Conservation (phyloP, 768 basidiomycete genomes). For the Leccinum disarticulatum region DNA sequence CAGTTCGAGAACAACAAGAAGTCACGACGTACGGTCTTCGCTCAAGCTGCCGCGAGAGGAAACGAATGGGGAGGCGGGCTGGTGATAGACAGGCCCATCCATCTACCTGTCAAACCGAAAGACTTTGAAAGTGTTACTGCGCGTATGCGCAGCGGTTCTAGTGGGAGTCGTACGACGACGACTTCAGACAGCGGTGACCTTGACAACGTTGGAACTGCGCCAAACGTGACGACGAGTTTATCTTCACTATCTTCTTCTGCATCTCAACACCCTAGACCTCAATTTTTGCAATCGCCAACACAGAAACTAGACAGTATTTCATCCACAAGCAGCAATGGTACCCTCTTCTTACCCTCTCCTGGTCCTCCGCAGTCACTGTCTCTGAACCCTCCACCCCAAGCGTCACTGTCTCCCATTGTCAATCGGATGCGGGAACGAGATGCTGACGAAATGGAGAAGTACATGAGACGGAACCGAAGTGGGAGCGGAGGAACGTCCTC, state of each 20-base stretch:
- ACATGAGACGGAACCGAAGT: slow-evolving; percentile 77
- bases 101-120: slow-evolving; percentile 46
- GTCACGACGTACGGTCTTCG: slow-evolving; percentile 65
- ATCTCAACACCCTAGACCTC: slow-evolving; percentile 47
- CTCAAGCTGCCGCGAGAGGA: slow-evolving; percentile 69
- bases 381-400: slow-evolving; percentile 36
- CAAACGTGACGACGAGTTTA: slow-evolving; percentile 43
- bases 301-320: slow-evolving; percentile 33
- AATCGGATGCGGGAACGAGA: slow-evolving; percentile 81
- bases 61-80: slow-evolving; percentile 54
- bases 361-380: slow-evolving; percentile 36
- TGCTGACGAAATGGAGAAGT: slow-evolving; percentile 87
- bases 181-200: slow-evolving; percentile 75
- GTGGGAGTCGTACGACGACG: slow-evolving; percentile 72
- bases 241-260: slow-evolving; percentile 65
- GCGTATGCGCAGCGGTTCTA: slow-evolving; percentile 78
- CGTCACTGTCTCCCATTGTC: slow-evolving; percentile 73
- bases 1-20: slow-evolving; percentile 83
- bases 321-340: slow-evolving; percentile 37
- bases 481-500: slow-evolving; percentile 75
- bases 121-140: slow-evolving; percentile 40
- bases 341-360: slow-evolving; percentile 39
- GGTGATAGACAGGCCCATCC: slow-evolving; percentile 43
- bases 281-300: slow-evolving; percentile 43
- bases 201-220: slow-evolving; percentile 44